Conservation (phyloP, 2,329 filamentous ascomycete species). For the Ceratocystiopsis sp. region DNA sequence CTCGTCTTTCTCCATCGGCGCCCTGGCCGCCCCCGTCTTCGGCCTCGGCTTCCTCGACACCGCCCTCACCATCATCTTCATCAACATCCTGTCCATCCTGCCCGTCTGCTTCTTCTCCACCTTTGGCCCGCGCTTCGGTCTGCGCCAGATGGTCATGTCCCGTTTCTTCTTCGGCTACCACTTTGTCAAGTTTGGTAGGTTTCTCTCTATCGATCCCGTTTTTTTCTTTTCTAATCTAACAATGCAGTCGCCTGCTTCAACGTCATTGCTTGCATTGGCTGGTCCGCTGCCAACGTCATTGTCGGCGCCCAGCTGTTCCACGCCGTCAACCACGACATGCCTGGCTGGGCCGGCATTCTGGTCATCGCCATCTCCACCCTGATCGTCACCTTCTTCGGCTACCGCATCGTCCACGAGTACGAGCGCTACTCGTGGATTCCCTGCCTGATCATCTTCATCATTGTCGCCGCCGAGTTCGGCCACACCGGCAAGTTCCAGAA, state of each 20-base stretch:
- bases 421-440: conserved; percentile 64
- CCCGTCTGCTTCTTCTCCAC: conserved; percentile 39
- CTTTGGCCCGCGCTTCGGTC: conserved; percentile 37
- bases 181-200: conserved; percentile 48
- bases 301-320: conserved; percentile 64
- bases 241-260: conserved; percentile 50
- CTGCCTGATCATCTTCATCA: conserved; percentile 30
- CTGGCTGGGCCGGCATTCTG: conserved; percentile 57
- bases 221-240: neutral
- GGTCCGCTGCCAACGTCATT: conserved; percentile 63
- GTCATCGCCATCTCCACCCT: conserved; percentile 55
- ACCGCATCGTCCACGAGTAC: conserved; percentile 61
- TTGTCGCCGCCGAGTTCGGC: conserved; percentile 23
- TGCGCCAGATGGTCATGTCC: conserved; percentile 43
- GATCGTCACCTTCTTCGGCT: conserved; percentile 54
- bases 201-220: neutral
- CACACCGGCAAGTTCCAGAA: conserved; percentile 30
- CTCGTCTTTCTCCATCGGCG: conserved; percentile 58
- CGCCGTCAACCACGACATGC: conserved; percentile 52
- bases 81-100: conserved; percentile 49
- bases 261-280: conserved; percentile 53
- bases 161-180: conserved; percentile 43
- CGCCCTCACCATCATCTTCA: conserved; percentile 53
- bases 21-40: conserved; percentile 52
- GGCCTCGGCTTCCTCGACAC: conserved; percentile 56